Percentiles rank a stretch among this genome's conserved stretches.
Conservation (phyloP, 2,329 filamentous ascomycete species). For the Fusarium sp. region DNA sequence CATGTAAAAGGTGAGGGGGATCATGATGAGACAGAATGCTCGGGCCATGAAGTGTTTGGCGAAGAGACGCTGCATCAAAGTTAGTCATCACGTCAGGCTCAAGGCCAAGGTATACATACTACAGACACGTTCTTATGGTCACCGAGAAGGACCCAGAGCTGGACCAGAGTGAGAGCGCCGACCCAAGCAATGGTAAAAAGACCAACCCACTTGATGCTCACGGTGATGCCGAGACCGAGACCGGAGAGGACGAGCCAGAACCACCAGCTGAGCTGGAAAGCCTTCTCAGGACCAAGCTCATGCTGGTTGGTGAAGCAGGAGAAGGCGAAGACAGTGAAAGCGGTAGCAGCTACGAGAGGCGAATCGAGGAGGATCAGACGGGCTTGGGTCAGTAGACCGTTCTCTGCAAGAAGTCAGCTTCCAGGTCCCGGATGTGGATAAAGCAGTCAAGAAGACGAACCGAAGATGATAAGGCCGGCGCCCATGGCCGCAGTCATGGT, state of each 20-base stretch:
- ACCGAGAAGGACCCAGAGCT: constrained; percentile 94
- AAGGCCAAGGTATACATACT: constrained; percentile 52
- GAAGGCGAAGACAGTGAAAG: constrained; percentile 89
- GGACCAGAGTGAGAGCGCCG: constrained; percentile 85
- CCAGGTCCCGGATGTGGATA: neutral
- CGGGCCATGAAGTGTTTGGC: constrained; percentile 95
- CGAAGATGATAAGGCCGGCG: constrained; percentile 87
- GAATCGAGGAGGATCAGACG: constrained; percentile 96
- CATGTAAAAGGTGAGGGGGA: constrained; percentile 91
- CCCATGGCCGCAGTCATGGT: constrained; percentile 86
- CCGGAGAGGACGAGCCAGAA: constrained; percentile 94
- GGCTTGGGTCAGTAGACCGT: constrained; percentile 93
- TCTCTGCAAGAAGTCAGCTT: constrained; percentile 69
- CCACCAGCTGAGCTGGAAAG: constrained; percentile 94
- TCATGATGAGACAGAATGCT: constrained; percentile 88
- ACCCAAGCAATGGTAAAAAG: constrained; percentile 99
- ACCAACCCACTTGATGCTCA: constrained; percentile 98
- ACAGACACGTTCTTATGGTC: constrained; percentile 87
- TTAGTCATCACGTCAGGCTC: constrained; percentile 20
- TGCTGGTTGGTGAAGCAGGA: constrained; percentile 96
- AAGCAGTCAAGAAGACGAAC: constrained; percentile 61
- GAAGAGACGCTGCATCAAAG: constrained; percentile 70
- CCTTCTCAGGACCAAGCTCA: constrained; percentile 86
- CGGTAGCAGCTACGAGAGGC: constrained; percentile 91
- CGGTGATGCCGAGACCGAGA: constrained; percentile 85